Base-by-base conservation (phyloP, 2,329 filamentous ascomycete genomes). In the Canariomyces notabilis region DNA sequence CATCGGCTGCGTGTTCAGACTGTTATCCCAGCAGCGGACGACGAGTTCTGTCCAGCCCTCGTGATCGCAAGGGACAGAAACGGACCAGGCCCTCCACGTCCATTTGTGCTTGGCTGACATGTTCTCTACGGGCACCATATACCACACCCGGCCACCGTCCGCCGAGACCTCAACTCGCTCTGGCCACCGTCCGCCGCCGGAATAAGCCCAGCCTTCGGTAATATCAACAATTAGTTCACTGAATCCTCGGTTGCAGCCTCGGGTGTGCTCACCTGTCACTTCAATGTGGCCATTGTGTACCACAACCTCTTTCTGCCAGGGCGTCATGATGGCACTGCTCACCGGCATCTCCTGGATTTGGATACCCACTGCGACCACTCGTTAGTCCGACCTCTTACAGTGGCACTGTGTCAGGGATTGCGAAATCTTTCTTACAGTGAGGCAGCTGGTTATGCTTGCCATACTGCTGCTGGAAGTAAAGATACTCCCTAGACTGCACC, bases 331-430 rank as follows among this genome's bases (percentile, higher is more conserved):
- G 16, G 82, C 82, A 14, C 72, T 77, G 37, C 74, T 77, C 3
- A 86, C 82, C 0, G 83, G 83, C 82, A 86, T 87, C 29, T 85
- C 82, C 57, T 87, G 83, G 56, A 84, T 86, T 51, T 75, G 77
- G 50, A 83, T 81, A 65, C 67, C 9, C 72, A n/a, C n/a, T n/a
- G n/a, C n/a, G n/a, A n/a, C n/a, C n/a, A n/a, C n/a, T n/a, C n/a
- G n/a, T n/a, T n/a, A n/a, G n/a, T n/a, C n/a, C n/a, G n/a, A n/a
- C n/a, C n/a, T n/a, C n/a, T n/a, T n/a, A n/a, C n/a, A n/a, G n/a
- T n/a, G n/a, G n/a, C n/a, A n/a, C n/a, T n/a, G n/a, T n/a, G n/a
- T n/a, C n/a, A n/a, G n/a, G n/a, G n/a, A n/a, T n/a, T n/a, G n/a
- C n/a, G n/a, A n/a, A n/a, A n/a, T n/a, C n/a, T n/a, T n/a, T n/a